These are phyloP conservation scores for Clarireedia sp. DNA, from an alignment of 2,329 filamentous ascomycete genomes.

Conservation along the genomic window DNA sequence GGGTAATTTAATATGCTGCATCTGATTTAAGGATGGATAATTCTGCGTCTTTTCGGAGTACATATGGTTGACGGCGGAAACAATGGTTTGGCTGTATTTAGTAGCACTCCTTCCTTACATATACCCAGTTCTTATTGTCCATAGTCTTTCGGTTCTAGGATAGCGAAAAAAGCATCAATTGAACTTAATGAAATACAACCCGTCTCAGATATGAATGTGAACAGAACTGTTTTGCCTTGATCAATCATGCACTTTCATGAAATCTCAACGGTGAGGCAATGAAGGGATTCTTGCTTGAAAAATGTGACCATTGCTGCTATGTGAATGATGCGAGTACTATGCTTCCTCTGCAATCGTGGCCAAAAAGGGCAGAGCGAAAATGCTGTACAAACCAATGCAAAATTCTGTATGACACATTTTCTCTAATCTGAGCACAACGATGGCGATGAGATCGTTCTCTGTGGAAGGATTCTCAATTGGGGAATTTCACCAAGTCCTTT, in stretches of 20 bases:
- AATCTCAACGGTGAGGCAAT: no score
- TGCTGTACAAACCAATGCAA: no score
- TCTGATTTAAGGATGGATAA: not conserved
- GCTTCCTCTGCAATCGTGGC: no score
- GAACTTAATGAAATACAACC: not conserved
- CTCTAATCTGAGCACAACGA: no score
- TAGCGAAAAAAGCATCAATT: not conserved
- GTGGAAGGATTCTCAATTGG: not conserved
- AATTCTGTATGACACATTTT: no score
- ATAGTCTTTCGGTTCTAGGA: not conserved
- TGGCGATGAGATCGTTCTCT: no score
- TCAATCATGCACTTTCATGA: not conserved
- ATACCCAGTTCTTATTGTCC: not conserved
- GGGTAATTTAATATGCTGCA: not conserved
- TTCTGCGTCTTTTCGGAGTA: not conserved
- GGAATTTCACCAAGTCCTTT: not conserved
- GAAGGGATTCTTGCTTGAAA: no score
- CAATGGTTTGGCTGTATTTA: slow-evolving; percentile 5
- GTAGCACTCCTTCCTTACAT: slow-evolving; percentile 3
- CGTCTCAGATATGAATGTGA: not conserved
- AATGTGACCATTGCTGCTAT: no score
- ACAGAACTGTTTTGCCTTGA: not conserved
- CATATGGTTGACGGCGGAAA: not conserved
- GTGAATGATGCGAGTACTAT: no score
- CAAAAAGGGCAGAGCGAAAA: no score